A percentile compares a stretch with the other conserved stretches of the same genome.
Conservation (phyloP, 306 rosid species). For the Mimosa pudica region DNA sequence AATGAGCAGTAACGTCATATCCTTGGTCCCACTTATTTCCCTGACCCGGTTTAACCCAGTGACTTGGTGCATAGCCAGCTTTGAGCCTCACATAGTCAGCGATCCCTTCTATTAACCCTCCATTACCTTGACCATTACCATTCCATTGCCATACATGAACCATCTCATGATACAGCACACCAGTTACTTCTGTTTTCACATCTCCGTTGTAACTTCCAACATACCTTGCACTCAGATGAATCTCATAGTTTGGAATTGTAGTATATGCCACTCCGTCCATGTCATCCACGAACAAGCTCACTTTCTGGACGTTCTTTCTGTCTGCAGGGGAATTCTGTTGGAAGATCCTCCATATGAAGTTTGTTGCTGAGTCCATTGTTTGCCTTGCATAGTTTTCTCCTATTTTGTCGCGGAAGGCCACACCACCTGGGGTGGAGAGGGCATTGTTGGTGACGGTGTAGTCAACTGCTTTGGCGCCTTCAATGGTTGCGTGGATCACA, state of each 20-base stretch:
- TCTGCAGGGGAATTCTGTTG: constrained; percentile 21
- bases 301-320: constrained; percentile 27
- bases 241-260: constrained; percentile 28
- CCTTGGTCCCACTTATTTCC: no score
- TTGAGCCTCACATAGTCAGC: constrained; percentile 54
- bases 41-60: constrained; percentile 45
- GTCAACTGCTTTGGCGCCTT: constrained; percentile 37
- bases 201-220: constrained; percentile 17
- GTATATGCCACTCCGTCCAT: constrained; percentile 35
- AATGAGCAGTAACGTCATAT: no score
- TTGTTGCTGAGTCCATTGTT: neutral
- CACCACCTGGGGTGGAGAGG: neutral
- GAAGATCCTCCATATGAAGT: constrained; percentile 20
- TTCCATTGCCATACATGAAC: constrained; percentile 45
- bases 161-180: constrained; percentile 47
- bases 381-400: neutral
- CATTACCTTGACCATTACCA: constrained; percentile 30
- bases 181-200: constrained; percentile 35
- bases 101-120: constrained; percentile 35
- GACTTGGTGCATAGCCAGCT: constrained; percentile 38
- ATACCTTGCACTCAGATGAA: constrained; percentile 32
- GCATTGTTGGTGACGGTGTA: constrained; percentile 42
- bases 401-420: neutral
- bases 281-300: constrained; percentile 40
- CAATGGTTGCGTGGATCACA: neutral